Evolutionary conservation across 345 rosid genomes (phyloP), one percentile per base, ranked within the genome.

Genomic region (Eucalyptus urophylla): DNA sequence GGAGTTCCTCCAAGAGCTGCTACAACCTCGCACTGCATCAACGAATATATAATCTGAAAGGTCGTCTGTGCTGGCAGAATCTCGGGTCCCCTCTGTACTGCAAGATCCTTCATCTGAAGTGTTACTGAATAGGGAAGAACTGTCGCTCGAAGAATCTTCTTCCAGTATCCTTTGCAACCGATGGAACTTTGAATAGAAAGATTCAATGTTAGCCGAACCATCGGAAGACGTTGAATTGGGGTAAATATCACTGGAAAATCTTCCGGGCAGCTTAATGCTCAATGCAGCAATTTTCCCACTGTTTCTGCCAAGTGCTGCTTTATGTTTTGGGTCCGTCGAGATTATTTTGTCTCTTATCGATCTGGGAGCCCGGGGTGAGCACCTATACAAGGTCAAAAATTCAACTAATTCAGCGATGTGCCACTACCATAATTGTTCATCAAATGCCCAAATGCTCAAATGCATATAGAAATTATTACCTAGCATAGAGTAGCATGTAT

Each of bases 121-220:
- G 93, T 95, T 96, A 93, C 98, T 94, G 56, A 97, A 91, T 53
- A 97, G 95, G 80, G 99, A 98, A 86, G 94, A 96, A 91, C 91
- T 95, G 91, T 98, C 99, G 87, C 99, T 97, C 6, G 96, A 94
- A 12, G 98, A 96, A 91, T 98, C 99, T 80, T 93, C 98, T 93
- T 93, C 98, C 54, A 95, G 91, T 87, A 96, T 94, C 91, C 88
- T 94, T 89, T 92, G 95, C 86, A 96, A 93, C 86, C 90, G 94
- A 67, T 92, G 94, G 92, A 92, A 96, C 90, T 93, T 94, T 56
- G 95, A 91, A 89, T 93, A 95, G 91, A 95, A 95, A 24, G 96
- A 92, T 88, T 96, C 97, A 21, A 95, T 94, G 91, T 91, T 91
- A 58, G 94, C 90, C 3, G 90, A 49, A 88, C 87, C 90, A 87